These are phyloP conservation scores for Trichoderma koningiopsis DNA, from an alignment of 2,329 filamentous ascomycete species.

Conservation along the genomic window DNA sequence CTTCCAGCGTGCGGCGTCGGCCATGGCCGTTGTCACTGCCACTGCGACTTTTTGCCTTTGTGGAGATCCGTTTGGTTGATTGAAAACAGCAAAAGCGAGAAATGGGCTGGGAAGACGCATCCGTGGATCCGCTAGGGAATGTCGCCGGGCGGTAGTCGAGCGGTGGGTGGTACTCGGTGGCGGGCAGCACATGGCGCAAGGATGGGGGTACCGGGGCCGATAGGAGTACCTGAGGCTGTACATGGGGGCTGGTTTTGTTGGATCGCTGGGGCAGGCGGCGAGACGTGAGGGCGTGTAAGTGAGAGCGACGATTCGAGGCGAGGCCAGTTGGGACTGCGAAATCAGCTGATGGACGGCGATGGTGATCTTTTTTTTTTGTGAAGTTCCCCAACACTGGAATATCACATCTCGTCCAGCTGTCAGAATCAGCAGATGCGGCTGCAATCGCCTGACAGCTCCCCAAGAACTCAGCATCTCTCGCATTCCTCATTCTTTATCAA, in stretches of 20 bases:
- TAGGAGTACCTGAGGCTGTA: background rate
- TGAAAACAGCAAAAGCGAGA: background rate
- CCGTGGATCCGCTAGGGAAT: background rate
- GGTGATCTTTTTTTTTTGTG: background rate
- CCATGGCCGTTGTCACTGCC: background rate
- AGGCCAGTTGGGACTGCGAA: background rate
- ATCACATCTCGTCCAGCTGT: background rate
- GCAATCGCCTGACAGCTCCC: background rate
- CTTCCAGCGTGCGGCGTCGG: background rate
- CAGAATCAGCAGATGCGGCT: background rate
- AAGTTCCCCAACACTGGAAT: background rate
- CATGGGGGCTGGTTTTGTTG: constrained; percentile 24
- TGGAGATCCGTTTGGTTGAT: background rate
- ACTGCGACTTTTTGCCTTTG: background rate
- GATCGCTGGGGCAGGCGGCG: constrained; percentile 28
- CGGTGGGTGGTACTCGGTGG: background rate
- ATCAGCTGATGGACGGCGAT: background rate
- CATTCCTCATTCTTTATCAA: background rate
- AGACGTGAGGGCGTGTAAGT: constrained; percentile 24
- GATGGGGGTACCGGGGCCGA: background rate
- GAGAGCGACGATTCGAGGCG: background rate
- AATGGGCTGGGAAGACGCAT: background rate
- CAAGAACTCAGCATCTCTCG: no score
- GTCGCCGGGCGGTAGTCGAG: background rate
- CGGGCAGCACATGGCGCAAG: background rate